A percentile compares a stretch with the other conserved stretches of the same genome.
Conservation (phyloP, 257 asterid species). For the Penstemon newberryi region DNA sequence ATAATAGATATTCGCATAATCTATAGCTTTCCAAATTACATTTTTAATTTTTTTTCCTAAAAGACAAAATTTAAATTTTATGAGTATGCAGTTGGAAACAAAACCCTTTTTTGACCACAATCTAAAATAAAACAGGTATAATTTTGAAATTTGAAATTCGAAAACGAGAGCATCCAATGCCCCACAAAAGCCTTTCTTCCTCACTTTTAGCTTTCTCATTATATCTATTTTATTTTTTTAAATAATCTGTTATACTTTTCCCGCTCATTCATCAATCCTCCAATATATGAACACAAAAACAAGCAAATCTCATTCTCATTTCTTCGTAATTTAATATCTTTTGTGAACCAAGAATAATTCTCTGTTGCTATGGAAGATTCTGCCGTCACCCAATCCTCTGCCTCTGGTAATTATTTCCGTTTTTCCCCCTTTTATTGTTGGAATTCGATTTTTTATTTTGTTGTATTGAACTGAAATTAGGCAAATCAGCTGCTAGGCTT, state of each 20-base stretch:
- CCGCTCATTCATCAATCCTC: constrained; percentile 35
- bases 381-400: constrained; percentile 53
- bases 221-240: background rate
- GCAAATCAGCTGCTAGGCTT: constrained; percentile 61
- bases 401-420: constrained; percentile 40
- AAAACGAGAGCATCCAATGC: constrained; percentile 29
- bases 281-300: constrained; percentile 18
- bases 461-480: no score
- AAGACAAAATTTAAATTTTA: constrained; percentile 10
- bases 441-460: background rate
- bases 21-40: background rate
- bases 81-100: constrained; percentile 12
- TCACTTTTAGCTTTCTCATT: background rate
- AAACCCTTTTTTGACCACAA: constrained; percentile 7
- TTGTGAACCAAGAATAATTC: constrained; percentile 18
- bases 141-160: constrained; percentile 40
- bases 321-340: constrained; percentile 5
- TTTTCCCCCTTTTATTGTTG: background rate
- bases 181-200: constrained; percentile 36
- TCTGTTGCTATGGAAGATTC: constrained; percentile 48
- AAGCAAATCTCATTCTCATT: background rate
- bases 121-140: background rate
- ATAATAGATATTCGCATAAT: no score
- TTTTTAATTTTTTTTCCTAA: constrained; percentile 1
- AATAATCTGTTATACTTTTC: constrained; percentile 26